Evolutionary conservation across 495 filamentous ascomycete species (phyloP), one percentile per base, ranked within the genome.

Genomic region (Podospora bellae-mahoneyi): DNA sequence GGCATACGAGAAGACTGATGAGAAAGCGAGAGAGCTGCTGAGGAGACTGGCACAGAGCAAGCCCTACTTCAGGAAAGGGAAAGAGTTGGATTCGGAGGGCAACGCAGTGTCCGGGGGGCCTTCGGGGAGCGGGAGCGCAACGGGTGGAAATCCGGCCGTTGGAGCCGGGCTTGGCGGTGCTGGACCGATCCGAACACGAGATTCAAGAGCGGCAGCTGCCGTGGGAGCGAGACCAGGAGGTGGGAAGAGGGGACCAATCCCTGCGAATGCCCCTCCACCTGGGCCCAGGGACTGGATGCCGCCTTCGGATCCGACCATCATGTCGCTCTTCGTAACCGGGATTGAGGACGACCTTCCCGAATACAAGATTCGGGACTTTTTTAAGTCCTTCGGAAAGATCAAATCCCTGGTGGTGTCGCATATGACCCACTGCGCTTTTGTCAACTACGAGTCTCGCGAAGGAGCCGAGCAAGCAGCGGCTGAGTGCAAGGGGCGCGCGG

Each of bases 271-370:
- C 72, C 78, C 94, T 26, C 92, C 94, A 2, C 92, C 92, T 0
- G 87, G 87, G 18, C 89, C 89, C 2, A 87, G 90, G 68, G 95
- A 98, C 77, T 93, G 93, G 70, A 77, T 88, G 1, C 96, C 95
- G 0, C 96, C 95, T 0, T 77, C 86, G 9, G 95, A 99, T 73
- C 85, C 79, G 16, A 94, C 89, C 59, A 90, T 99, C 72, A 94
- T 90, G 59, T 97, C 93, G 0, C 84, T 99, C 1, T 98, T 99
- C 73, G 84, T 97, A 32, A 98, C 94, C 0, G 95, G 95, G 20
- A 90, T 99, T 15, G 95, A 99, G 76, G 95, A 98, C 77, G 95
- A 98, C 72, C 84, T 98, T 4, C 93, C 95, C 16, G 95, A 99
- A 76, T 89, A 94, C 78, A 89, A 91, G 68, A 83, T 99, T 54